Base-by-base conservation (phyloP, 768 basidiomycete genomes). In the Tylopilus sp. region DNA sequence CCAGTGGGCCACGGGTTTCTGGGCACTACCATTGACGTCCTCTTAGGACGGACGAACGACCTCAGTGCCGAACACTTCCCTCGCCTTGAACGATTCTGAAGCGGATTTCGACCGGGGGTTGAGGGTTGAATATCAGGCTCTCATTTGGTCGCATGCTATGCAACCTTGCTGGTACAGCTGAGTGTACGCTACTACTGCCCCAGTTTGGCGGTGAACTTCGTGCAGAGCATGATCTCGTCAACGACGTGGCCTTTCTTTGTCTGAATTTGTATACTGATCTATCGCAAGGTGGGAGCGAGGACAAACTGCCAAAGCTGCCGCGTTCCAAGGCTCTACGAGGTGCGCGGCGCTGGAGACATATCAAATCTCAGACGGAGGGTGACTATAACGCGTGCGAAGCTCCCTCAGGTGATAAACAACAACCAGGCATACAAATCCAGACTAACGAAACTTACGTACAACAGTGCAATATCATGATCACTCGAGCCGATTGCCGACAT, bases 401-500 rank as follows among this genome's bases (percentile, higher is more conserved):
- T 91, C 33, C 78, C 91, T 48, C 93, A 97, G 83, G 94, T 92
- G 62, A 45, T 74, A 52, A 17, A n/a, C n/a, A n/a, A 16, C 14
- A 12, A 43, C 0, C 43, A 13, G 13, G 22, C 31, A 10, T 41
- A 19, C 19, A 16, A 24, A 34, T 19, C 28, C 6, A 19, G 37
- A 25, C 45, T 54, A 2, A 60, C 52, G 2, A 50, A 29, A 34
- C 9, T 33, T 43, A 10, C 40, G 13, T 9, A 29, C 38, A 14
- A 25, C 63, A 98, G 91, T 98, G 87, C 64, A 94, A 99, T 63
- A 97, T 98, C 74, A 94, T 93, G 66, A 70, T 97, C 97, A 1
- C 77, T 98, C 45, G 98, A 98, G 73, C 84, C 98, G 30, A 99
- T 97, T 5, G 97, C 97, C 45, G 98, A 99, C 75, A 99, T 98